A percentile compares a stretch with the other conserved stretches of the same genome.
Evolutionary conservation across 805 yeast genomes (phyloP).

Genomic region (Wickerhamomyces hampshirensis): DNA sequence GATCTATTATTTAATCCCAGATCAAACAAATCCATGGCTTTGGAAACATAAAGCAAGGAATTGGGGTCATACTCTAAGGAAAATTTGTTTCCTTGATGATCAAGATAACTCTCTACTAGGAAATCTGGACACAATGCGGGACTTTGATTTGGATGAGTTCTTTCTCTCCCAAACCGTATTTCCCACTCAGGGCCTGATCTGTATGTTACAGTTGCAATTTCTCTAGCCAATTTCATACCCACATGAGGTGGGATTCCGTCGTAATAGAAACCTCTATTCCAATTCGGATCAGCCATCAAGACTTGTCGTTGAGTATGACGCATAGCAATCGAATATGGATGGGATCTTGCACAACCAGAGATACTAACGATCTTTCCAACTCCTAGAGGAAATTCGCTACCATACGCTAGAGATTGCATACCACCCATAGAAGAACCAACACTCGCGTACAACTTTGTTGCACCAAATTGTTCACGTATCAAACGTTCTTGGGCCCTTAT

Average conservation of each 20-base stretch:
- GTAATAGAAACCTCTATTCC: constrained; percentile 89
- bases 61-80: constrained; percentile 89
- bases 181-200: constrained; percentile 98
- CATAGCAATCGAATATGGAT: constrained; percentile 91
- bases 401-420: constrained; percentile 92
- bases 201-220: constrained; percentile 90
- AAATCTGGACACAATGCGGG: constrained; percentile 95
- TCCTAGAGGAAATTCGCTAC: constrained; percentile 72
- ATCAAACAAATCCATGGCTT: constrained; percentile 94
- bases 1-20: constrained; percentile 48
- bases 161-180: constrained; percentile 79
- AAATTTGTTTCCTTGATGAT: constrained; percentile 93
- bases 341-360: constrained; percentile 90
- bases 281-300: constrained; percentile 89
- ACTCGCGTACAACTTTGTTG: constrained; percentile 63
- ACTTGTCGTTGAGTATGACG: constrained; percentile 91
- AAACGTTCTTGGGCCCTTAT: constrained; percentile 80
- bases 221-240: constrained; percentile 92
- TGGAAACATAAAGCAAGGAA: constrained; percentile 79
- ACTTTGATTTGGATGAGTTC: constrained; percentile 71
- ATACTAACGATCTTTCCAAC: constrained; percentile 75
- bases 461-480: constrained; percentile 57
- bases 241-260: constrained; percentile 81
- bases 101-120: constrained; percentile 85
- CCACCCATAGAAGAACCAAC: constrained; percentile 98